Evolutionary conservation across 2,329 filamentous ascomycete genomes (phyloP), one percentile per base, ranked within the genome.

Genomic region (Huntiella omanensis): DNA sequence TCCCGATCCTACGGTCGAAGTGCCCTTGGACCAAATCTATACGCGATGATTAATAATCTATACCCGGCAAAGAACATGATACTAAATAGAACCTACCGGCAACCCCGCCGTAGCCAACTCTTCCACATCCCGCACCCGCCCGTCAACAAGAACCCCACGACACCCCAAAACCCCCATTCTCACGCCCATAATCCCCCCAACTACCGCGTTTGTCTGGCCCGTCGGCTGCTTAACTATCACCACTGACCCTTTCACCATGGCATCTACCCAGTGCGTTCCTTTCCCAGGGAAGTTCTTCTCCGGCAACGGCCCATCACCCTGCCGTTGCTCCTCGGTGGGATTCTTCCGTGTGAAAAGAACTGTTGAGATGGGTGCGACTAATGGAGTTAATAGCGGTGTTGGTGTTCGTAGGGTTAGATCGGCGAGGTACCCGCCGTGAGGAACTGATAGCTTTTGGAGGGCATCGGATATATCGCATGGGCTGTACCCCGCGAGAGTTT

Each of bases 161-260:
- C 71, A 72, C 11, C 72, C 71, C 8, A 77, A 65, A 11, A 69
- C 58, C 54, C 75, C 74, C 70, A 85, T 80, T 15, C 81, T 67
- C 28, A 71, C 64, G 4, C 78, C 81, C 71, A 85, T 81, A 52
- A 86, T 83, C 13, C 81, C 81, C n/a, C 82, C 82, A 4, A 83
- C 69, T 5, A 83, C 69, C 4, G 81, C 81, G 59, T 81, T 83
- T 44, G 67, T 68, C 57, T 84, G 79, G 1, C 65, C 68, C 0
- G 64, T 55, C 0, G 80, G 77, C 54, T 85, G 80, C 50, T 73
- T 71, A 49, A 85, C 68, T 3, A 86, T 62, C 3, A 77, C 72
- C 45, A 85, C 67, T 1, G 75, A 79, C 5, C 67, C 70, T 0
- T 68, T 62, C 19, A 71, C 60, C 1, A 73, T 70, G 37, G 73